Conservation (phyloP, 352 stramenopile species). For the Phytophthora syringae region DNA sequence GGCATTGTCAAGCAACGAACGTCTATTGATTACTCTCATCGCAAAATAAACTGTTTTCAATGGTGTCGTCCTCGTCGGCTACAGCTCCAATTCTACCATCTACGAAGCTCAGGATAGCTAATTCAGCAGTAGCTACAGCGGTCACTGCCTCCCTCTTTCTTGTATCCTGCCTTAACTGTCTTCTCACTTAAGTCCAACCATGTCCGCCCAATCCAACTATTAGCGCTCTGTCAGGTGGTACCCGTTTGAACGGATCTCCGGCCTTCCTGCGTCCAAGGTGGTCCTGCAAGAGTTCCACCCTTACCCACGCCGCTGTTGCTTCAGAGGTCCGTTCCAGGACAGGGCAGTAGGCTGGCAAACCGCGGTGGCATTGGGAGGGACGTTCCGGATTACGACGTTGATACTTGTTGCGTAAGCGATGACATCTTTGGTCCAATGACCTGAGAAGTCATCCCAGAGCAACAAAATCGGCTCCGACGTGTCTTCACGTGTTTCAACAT, state of each 20-base stretch:
- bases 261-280: not conserved
- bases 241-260: not conserved
- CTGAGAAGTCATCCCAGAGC: not conserved
- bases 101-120: slow-evolving; percentile 1
- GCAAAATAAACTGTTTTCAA: slow-evolving; percentile 6
- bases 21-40: slow-evolving; percentile 4
- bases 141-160: not conserved
- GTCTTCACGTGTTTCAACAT: not conserved
- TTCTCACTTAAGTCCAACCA: not conserved
- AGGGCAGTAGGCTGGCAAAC: not conserved
- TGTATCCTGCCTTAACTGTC: not conserved
- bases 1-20: not conserved
- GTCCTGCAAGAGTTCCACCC: not conserved
- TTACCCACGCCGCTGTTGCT: not conserved
- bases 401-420: not conserved
- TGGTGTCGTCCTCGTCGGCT: slow-evolving; percentile 1
- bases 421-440: too few species aligned
- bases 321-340: not conserved
- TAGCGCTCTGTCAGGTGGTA: not conserved
- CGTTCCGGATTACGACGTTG: not conserved
- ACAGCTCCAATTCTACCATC: slow-evolving; percentile 3
- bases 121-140: too few species aligned
- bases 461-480: not conserved
- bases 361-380: not conserved
- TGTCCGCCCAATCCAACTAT: not conserved